A percentile compares a stretch with the other conserved stretches of the same genome.
Evolutionary conservation across 1,284 basidiomycete genomes (phyloP).

Genomic region (Fomitopsis palustris): DNA sequence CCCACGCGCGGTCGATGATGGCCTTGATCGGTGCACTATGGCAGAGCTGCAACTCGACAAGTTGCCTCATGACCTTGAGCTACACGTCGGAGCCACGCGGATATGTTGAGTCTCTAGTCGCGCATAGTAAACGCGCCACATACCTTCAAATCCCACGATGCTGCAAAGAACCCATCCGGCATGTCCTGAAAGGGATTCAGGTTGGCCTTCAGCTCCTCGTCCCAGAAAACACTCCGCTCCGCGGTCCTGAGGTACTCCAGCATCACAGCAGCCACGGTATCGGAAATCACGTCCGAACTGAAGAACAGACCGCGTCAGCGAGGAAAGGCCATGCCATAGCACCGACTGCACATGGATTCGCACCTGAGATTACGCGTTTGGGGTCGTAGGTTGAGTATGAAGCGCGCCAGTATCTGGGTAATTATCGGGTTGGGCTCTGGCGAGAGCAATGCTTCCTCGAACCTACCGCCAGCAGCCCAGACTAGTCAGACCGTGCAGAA

Average conservation of each 20-base stretch:
- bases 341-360: conserved; percentile 33
- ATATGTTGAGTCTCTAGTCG: conserved; percentile 3
- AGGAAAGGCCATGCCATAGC: conserved; percentile 25
- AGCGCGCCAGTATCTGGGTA: conserved; percentile 64
- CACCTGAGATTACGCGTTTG: conserved; percentile 84
- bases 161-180: conserved; percentile 66
- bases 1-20: conserved; percentile 78
- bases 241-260: conserved; percentile 66
- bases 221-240: conserved; percentile 76
- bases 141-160: conserved; percentile 77
- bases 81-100: conserved; percentile 25
- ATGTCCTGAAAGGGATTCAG: conserved; percentile 65
- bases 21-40: conserved; percentile 65
- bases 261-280: conserved; percentile 61
- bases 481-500: conserved; percentile 1
- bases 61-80: conserved; percentile 75
- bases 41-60: conserved; percentile 74
- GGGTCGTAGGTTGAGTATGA: conserved; percentile 75
- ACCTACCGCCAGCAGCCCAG: conserved; percentile 36
- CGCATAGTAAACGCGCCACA: conserved; percentile 27
- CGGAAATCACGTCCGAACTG: conserved; percentile 74
- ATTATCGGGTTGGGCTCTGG: conserved; percentile 67
- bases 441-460: conserved; percentile 72
- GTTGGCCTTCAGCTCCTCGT: conserved; percentile 60
- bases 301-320: conserved; percentile 32